Percentiles rank a stretch among this genome's conserved stretches.
Conservation (phyloP, 805 yeast genomes). For the Yarrowia divulgata region DNA sequence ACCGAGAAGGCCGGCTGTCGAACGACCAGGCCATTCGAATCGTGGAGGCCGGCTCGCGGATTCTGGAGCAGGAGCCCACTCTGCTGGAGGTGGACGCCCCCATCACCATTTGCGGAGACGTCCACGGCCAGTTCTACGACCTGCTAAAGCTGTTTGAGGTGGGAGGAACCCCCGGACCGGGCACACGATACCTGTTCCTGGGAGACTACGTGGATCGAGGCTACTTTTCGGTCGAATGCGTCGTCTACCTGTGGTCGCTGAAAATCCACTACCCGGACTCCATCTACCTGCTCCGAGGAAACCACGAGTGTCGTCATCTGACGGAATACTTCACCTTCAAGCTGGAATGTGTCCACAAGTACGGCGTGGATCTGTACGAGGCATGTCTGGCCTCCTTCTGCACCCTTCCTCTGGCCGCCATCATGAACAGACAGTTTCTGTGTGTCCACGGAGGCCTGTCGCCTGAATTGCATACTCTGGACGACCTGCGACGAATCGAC, state of each 20-base stretch:
- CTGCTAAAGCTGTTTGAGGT: slow-evolving; percentile 76
- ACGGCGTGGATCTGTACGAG: slow-evolving; percentile 76
- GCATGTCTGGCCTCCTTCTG: slow-evolving; percentile 88
- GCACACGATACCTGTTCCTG: slow-evolving; percentile 84
- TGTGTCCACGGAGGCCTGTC: slow-evolving; percentile 97
- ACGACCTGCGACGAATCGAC: slow-evolving; percentile 74
- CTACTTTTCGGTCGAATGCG: slow-evolving; percentile 97
- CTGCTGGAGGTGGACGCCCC: slow-evolving; percentile 86
- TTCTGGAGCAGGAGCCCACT: slow-evolving; percentile 77
- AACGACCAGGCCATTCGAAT: slow-evolving; percentile 75
- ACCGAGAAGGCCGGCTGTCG: slow-evolving; percentile 78
- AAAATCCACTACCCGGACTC: slow-evolving; percentile 77
- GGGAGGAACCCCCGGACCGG: slow-evolving; percentile 74
- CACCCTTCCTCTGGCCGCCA: slow-evolving; percentile 84
- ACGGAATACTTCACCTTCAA: slow-evolving; percentile 95
- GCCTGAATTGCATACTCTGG: slow-evolving; percentile 70
- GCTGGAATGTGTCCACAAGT: slow-evolving; percentile 93
- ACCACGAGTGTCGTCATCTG: slow-evolving; percentile 97
- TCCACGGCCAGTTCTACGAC: slow-evolving; percentile 96
- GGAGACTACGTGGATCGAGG: slow-evolving; percentile 99
- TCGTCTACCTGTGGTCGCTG: slow-evolving; percentile 75
- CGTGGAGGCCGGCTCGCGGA: slow-evolving; percentile 66
- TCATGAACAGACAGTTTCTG: slow-evolving; percentile 77
- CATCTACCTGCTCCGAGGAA: slow-evolving; percentile 86
- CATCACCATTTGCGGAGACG: slow-evolving; percentile 94